Evolutionary conservation across 78 protist species (phyloP).

Genomic region (Thecamonas trahens): DNA sequence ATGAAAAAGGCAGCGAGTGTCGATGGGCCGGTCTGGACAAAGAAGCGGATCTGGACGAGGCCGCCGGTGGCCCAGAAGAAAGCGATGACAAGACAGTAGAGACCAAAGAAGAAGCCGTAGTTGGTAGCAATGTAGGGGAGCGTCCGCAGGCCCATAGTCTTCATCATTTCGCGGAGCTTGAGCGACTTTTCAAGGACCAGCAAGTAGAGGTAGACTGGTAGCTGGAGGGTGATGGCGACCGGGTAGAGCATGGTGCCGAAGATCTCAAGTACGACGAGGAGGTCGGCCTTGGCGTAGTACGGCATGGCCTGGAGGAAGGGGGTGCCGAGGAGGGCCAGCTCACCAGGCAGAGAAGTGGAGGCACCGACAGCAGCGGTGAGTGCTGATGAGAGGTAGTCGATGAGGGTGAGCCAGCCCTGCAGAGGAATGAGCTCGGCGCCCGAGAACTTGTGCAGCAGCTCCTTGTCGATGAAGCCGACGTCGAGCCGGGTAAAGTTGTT

Average conservation of each 20-base stretch:
- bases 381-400: too few species aligned
- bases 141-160: neutral
- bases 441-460: neutral
- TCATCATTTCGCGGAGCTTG: neutral
- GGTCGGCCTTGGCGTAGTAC: neutral
- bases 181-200: neutral
- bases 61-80: constrained; percentile 2
- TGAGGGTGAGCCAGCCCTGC: too few species aligned
- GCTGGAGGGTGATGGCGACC: constrained; percentile 2
- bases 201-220: neutral
- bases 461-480: neutral
- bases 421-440: too few species aligned
- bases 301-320: neutral
- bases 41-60: neutral
- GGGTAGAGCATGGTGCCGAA: constrained; percentile 8
- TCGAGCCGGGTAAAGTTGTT: constrained; percentile 4
- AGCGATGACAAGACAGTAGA: neutral
- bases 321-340: neutral
- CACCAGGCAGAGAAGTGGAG: too few species aligned
- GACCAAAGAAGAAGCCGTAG: neutral
- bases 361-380: too few species aligned
- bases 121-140: neutral
- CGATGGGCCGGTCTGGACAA: constrained; percentile 6
- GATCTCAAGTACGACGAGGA: neutral
- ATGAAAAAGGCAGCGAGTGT: neutral